Evolutionary conservation across 2,329 filamentous ascomycete genomes (phyloP), one percentile per base, ranked within the genome.

Genomic region (Penicillium rolfsii): DNA sequence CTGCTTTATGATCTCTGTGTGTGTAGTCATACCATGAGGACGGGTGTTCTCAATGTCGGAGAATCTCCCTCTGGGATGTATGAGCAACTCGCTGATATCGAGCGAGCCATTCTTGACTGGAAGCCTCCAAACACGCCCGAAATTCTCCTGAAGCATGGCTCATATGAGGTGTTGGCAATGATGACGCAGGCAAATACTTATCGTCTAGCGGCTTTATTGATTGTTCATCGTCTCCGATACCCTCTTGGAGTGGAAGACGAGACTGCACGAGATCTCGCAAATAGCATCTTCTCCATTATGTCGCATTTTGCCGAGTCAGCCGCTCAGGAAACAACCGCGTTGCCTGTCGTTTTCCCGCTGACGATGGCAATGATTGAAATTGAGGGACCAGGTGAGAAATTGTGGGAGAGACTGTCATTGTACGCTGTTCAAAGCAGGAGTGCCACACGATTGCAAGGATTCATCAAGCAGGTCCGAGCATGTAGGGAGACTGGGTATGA

Each of bases 1-100:
- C 60, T 73, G n/a, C 55, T 76, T 1, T 73, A 75, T 54, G 72
- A 75, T 41, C 63, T 75, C 7, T 73, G 71, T 54, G 67, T 67
- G 48, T 65, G 59, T 48, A 71, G 70, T 46, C 58, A 69, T 60
- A 6, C 49, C 3, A 41, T 65, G 35, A 68, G 68, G 38, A 64
- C 50, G 30, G 53, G 57, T 12, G 24, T 54, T 7, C 41, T 55
- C 19, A 57, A 59, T 22, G n/a, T 55, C 1, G 59, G 49, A 6
- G 57, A 61, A 28, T 46, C 53, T 8, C 30, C 57, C 11, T 50
- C 59, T 0, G 59, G 30, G 0, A 52, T 61, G 2, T 62, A 70
- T 57, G 64, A 67, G 36, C 58, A 40, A 41, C 61, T 70, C 9
- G 62, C 64, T 38, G 62, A 65, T 38, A 67, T 66, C 14, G 61